Conservation (phyloP, 768 basidiomycete genomes). For the Mycena sanguinolenta region DNA sequence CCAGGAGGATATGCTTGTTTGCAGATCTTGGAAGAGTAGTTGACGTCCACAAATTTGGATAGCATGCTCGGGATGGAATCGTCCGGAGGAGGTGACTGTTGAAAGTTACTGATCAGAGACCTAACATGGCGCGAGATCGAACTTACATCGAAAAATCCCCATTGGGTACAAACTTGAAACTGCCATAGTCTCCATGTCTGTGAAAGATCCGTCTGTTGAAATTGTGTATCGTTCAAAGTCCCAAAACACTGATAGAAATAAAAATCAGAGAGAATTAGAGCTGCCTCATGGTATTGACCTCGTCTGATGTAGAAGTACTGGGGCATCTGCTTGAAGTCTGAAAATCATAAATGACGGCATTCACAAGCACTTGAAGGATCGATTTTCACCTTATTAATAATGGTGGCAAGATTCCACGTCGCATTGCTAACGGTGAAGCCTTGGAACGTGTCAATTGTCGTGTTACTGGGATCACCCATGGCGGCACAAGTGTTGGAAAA, state of each 20-base stretch:
- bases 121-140: slow-evolving; percentile 6
- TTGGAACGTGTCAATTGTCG: slow-evolving; percentile 41
- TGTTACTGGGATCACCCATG: slow-evolving; percentile 56
- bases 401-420: slow-evolving; percentile 32
- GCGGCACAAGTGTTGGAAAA: slow-evolving; percentile 79
- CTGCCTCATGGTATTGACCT: slow-evolving; percentile 23
- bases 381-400: slow-evolving; percentile 28
- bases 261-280: slow-evolving; percentile 20
- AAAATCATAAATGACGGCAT: slow-evolving; percentile 11
- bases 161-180: slow-evolving; percentile 94
- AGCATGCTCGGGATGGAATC: slow-evolving; percentile 59
- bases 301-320: slow-evolving; percentile 24
- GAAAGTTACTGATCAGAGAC: slow-evolving; percentile 13
- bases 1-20: slow-evolving; percentile 31
- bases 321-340: slow-evolving; percentile 31
- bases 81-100: slow-evolving; percentile 5
- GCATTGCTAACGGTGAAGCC: slow-evolving; percentile 45
- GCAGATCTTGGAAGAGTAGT: slow-evolving; percentile 41
- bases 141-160: slow-evolving; percentile 92
- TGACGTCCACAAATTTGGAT: slow-evolving; percentile 73
- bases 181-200: slow-evolving; percentile 88
- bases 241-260: slow-evolving; percentile 80
- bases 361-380: slow-evolving; percentile 1
- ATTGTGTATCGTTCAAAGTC: slow-evolving; percentile 78
- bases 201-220: slow-evolving; percentile 70